phyloP scores from a whole-genome alignment of 305 asterid genomes.

The Solanum aculeatissimum region DNA sequence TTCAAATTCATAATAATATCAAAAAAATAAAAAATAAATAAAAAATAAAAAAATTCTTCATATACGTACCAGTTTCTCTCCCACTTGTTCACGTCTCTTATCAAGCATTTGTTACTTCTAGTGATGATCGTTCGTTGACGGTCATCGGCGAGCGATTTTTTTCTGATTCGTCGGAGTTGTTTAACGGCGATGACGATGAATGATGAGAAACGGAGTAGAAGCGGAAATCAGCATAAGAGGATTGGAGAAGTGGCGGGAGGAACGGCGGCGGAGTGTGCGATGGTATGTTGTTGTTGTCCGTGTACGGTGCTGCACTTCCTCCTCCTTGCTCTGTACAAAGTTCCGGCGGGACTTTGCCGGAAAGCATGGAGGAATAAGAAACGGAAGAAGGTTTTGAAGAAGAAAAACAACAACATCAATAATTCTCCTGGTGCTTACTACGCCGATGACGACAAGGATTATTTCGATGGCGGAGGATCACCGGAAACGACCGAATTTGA shows the following conservation, averaged over 20 bases:
- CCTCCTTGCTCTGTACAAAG: conserved; percentile 42
- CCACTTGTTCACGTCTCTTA: not conserved
- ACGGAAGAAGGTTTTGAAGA: conserved; percentile 23
- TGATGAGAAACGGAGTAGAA: not conserved
- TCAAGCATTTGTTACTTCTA: not conserved
- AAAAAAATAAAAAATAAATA: not conserved
- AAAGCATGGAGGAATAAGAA: conserved; percentile 30
- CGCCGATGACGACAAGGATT: not conserved
- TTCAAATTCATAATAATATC: not conserved
- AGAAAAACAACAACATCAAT: conserved; percentile 13
- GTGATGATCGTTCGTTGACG: not conserved
- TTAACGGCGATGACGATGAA: conserved; percentile 4
- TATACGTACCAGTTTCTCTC: not conserved
- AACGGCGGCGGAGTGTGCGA: conserved; percentile 58
- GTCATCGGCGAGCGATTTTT: not conserved
- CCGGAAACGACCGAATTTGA: not conserved
- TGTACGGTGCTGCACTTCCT: conserved; percentile 43
- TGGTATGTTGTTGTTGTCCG: conserved; percentile 67
- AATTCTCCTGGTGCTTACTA: not conserved
- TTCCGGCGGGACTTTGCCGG: conserved; percentile 48
- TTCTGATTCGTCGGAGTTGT: not conserved
- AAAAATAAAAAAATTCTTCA: not conserved
- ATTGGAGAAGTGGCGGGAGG: conserved; percentile 41
- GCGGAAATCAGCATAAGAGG: not conserved
- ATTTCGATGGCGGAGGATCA: not conserved